These are phyloP conservation scores for Fusarium sp. DNA, from an alignment of 2,329 filamentous ascomycete genomes.

Conservation along the genomic window DNA sequence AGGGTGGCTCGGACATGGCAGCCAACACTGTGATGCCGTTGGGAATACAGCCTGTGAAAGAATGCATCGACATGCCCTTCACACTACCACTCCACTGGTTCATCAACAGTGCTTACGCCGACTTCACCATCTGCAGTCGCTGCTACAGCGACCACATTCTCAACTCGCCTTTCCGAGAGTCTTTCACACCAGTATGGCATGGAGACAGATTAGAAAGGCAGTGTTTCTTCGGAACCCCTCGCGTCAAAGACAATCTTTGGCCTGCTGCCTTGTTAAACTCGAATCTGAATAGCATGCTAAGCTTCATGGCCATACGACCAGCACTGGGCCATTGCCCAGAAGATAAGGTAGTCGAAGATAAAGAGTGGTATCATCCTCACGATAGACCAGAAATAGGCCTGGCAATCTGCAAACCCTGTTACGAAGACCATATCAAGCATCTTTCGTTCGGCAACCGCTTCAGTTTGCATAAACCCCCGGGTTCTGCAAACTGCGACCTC, in stretches of 20 bases:
- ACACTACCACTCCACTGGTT: neutral
- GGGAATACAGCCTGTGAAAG: neutral
- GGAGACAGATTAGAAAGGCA: neutral
- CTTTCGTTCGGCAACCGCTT: neutral
- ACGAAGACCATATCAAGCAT: neutral
- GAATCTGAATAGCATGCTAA: neutral
- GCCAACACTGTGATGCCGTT: neutral
- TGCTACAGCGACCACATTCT: neutral
- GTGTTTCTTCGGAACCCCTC: neutral
- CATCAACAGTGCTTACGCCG: neutral
- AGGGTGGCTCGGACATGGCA: fast-evolving
- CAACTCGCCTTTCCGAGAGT: neutral
- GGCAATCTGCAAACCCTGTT: neutral
- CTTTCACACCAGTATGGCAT: neutral
- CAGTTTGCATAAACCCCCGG: neutral
- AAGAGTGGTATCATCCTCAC: neutral
- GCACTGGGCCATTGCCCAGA: neutral
- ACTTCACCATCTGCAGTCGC: neutral
- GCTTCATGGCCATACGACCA: neutral
- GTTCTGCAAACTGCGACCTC: neutral
- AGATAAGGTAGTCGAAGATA: neutral
- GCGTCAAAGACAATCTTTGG: neutral
- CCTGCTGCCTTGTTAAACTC: neutral
- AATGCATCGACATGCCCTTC: neutral
- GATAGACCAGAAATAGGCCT: neutral